Conservation (phyloP, 164 flowering plant genomes). For the Vitis rotundifolia region DNA sequence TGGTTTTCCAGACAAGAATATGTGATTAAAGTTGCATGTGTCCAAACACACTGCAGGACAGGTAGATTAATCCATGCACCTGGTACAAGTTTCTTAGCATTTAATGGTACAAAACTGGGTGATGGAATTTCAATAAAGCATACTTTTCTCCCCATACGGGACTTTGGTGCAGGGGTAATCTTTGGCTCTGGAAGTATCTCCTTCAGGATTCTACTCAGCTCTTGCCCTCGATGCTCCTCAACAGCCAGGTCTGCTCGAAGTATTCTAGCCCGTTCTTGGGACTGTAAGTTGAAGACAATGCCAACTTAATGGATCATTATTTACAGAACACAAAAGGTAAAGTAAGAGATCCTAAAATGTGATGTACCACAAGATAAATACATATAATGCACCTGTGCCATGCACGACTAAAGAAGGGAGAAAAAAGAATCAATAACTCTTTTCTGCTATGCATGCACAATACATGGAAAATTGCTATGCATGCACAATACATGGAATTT, state of each 20-base stretch:
- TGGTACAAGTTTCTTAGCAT: not conserved
- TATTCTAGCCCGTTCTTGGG: slow-evolving; percentile 70
- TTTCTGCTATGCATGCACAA: too few relatives aligned
- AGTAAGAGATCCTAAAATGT: not conserved
- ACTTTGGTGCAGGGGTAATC: slow-evolving; percentile 31
- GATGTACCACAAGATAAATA: too few relatives aligned
- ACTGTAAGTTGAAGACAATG: slow-evolving; percentile 41
- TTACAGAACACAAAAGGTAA: not conserved
- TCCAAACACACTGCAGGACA: not conserved
- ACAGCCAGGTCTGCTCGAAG: slow-evolving; percentile 75
- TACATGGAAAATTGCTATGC: too few relatives aligned
- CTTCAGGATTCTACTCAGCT: slow-evolving; percentile 67
- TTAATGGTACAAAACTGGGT: not conserved
- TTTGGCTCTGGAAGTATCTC: slow-evolving; percentile 71
- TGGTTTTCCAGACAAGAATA: not conserved
- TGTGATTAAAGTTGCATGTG: not conserved
- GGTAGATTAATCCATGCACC: not conserved
- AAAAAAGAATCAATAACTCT: too few relatives aligned
- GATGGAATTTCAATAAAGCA: slow-evolving; percentile 3
- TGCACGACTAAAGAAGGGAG: too few relatives aligned
- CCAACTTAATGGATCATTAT: too few relatives aligned
- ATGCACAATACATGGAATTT: too few relatives aligned
- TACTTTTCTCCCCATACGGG: slow-evolving; percentile 70
- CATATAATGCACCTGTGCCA: too few relatives aligned
- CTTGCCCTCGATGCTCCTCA: slow-evolving; percentile 79